A percentile compares a stretch with the other conserved stretches of the same genome.
These are phyloP conservation scores for Russula lepida DNA, from an alignment of 768 basidiomycete species.

Conservation along the genomic window DNA sequence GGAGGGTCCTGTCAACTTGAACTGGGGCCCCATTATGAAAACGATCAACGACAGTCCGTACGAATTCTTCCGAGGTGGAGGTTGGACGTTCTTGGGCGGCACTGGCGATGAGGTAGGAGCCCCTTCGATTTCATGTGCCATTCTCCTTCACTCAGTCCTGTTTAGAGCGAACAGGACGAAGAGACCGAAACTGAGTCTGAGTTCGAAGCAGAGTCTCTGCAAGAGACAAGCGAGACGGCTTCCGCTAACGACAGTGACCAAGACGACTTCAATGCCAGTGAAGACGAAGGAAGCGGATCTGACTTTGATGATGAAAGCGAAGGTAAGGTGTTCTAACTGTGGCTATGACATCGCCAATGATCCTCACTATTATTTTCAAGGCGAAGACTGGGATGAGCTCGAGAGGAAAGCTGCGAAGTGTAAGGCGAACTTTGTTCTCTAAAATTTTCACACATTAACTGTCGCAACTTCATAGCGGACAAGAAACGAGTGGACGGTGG, in stretches of 20 bases:
- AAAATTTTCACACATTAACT: neutral
- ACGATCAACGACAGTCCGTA: slow-evolving; percentile 93
- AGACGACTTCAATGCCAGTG: slow-evolving; percentile 44
- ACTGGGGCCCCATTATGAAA: slow-evolving; percentile 99
- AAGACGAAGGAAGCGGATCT: slow-evolving; percentile 56
- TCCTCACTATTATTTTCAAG: slow-evolving; percentile 27
- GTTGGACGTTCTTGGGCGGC: slow-evolving; percentile 86
- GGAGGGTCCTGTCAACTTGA: slow-evolving; percentile 94
- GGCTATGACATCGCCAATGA: slow-evolving; percentile 6
- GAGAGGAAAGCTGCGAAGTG: slow-evolving; percentile 85
- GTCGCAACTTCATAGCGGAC: slow-evolving; percentile 31
- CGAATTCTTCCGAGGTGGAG: slow-evolving; percentile 94
- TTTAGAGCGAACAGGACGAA: slow-evolving; percentile 51
- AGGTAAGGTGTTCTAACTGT: slow-evolving; percentile 28
- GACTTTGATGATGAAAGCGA: slow-evolving; percentile 59
- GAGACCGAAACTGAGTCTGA: slow-evolving; percentile 61
- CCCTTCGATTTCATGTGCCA: neutral
- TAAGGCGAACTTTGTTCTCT: slow-evolving; percentile 32
- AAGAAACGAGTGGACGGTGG: slow-evolving; percentile 34
- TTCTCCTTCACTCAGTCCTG: neutral
- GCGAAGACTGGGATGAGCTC: slow-evolving; percentile 95
- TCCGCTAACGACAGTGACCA: slow-evolving; percentile 42
- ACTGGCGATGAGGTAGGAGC: slow-evolving; percentile 48
- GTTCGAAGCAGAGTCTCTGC: slow-evolving; percentile 37
- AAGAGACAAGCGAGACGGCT: slow-evolving; percentile 31